Base-by-base conservation (phyloP, 495 filamentous ascomycete genomes). In the Xylaria nigripes region DNA sequence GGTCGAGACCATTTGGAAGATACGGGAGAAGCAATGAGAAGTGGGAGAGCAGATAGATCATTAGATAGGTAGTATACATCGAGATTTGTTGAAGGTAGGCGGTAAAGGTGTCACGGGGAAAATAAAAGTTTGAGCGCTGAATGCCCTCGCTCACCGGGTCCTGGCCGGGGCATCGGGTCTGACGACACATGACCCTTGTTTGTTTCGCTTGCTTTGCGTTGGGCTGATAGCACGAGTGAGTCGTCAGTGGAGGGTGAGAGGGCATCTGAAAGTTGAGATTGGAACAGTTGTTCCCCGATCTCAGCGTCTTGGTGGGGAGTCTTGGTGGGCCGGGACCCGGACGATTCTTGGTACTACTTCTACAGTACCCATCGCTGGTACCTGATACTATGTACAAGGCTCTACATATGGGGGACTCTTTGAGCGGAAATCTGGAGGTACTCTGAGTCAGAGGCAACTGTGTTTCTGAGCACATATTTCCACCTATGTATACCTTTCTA, bases 271-370 rank as follows among this genome's bases (percentile, higher is more conserved):
- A 40, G 36, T 40, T 40, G 15, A 40, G 36, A 40, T 40, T 40
- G 36, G 36, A 40, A 40, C 36, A 40, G 36, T 40, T 40, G 36
- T 40, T 40, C n/a, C 36, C 50, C 53, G 53, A 55, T 55, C 53
- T 25, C 53, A 38, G 48, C 42, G 18, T 40, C 36, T n/a, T 40
- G n/a, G 52, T 55, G 52, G 52, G 36, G 45, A 29, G 43, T 13
- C 2, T 27, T 25, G 34, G 2, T 3, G 32, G 51, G 36, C 45
- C 51, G 51, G 22, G 44, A 23, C 22, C 46, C 44, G 46, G 18
- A 38, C 52, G 36, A 13, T 40, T n/a, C n/a, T n/a, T n/a, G n/a
- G n/a, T n/a, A n/a, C n/a, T n/a, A n/a, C n/a, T n/a, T n/a, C n/a
- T n/a, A n/a, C n/a, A n/a, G n/a, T n/a, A n/a, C n/a, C n/a, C n/a